A percentile compares a stretch with the other conserved stretches of the same genome.
Conservation (phyloP, 164 flowering plant species). For the Echeveria elegans region DNA sequence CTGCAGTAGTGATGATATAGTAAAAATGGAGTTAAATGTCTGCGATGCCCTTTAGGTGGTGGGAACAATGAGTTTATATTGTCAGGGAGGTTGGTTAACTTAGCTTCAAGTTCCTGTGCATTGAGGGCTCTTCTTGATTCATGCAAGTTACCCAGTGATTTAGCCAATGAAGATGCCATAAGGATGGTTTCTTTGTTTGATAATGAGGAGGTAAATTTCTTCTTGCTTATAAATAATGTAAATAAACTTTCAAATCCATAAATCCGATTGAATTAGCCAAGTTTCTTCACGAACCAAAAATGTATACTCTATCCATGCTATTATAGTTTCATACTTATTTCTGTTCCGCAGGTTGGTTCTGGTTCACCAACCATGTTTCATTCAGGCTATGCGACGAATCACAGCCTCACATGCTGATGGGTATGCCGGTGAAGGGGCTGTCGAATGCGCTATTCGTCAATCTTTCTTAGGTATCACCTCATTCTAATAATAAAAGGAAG, state of each 20-base stretch:
- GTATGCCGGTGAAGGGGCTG: constrained; percentile 51
- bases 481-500: constrained; percentile 3
- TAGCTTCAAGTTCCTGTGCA: constrained; percentile 89
- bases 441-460: constrained; percentile 72
- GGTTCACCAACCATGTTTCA: too few species aligned
- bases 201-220: constrained; percentile 74
- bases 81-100: constrained; percentile 92
- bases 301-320: too few species aligned
- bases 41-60: constrained; percentile 97
- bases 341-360: too few species aligned
- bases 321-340: too few species aligned
- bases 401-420: constrained; percentile 40
- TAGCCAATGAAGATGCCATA: constrained; percentile 63
- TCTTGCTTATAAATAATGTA: neutral
- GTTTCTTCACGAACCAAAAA: too few species aligned
- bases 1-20: constrained; percentile 59
- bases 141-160: constrained; percentile 37
- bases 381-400: constrained; percentile 89
- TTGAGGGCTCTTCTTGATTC: constrained; percentile 87
- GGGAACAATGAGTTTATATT: constrained; percentile 84
- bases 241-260: too few species aligned
- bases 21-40: constrained; percentile 61
- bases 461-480: constrained; percentile 71
- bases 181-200: constrained; percentile 94
- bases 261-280: too few species aligned